These are phyloP conservation scores for Begonia fuchsioides DNA, from an alignment of 306 rosid species.

Conservation along the genomic window DNA sequence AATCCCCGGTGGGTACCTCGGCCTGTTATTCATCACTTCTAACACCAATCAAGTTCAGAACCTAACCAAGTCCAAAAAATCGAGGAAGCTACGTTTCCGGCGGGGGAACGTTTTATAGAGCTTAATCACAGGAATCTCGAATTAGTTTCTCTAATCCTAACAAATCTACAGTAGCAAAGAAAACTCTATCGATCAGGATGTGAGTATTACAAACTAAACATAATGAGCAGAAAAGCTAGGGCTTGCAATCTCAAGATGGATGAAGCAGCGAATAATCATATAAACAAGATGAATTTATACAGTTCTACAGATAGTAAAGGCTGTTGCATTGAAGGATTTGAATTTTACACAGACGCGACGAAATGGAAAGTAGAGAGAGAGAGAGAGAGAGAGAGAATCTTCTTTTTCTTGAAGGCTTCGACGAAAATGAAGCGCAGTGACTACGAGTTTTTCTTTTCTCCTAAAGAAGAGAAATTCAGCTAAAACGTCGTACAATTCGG, in stretches of 20 bases:
- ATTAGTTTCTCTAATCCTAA: constrained; percentile 10
- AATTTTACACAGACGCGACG: background rate
- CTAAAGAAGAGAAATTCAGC: no score
- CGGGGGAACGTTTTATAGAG: constrained; percentile 8
- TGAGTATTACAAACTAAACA: constrained; percentile 6
- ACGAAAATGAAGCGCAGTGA: constrained; percentile 13
- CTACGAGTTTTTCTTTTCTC: no score
- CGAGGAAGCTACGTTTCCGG: constrained; percentile 15
- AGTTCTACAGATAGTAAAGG: constrained; percentile 18
- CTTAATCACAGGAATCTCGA: constrained; percentile 11
- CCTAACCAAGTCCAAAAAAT: constrained; percentile 16
- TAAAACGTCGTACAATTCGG: no score
- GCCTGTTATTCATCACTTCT: constrained; percentile 54
- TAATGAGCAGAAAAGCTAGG: constrained; percentile 12
- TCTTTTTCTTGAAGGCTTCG: constrained; percentile 4
- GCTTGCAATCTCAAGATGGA: background rate
- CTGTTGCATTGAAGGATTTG: background rate
- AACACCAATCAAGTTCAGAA: constrained; percentile 20
- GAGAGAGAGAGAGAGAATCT: constrained; percentile 13
- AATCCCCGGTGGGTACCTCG: constrained; percentile 84
- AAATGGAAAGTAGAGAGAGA: background rate
- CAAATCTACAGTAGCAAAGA: constrained; percentile 12
- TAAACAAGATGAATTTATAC: constrained; percentile 6
- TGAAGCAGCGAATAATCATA: constrained; percentile 8
- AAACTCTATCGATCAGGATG: constrained; percentile 2